Conservation (phyloP, 352 stramenopile species). For the Globisporangium spinosum region DNA sequence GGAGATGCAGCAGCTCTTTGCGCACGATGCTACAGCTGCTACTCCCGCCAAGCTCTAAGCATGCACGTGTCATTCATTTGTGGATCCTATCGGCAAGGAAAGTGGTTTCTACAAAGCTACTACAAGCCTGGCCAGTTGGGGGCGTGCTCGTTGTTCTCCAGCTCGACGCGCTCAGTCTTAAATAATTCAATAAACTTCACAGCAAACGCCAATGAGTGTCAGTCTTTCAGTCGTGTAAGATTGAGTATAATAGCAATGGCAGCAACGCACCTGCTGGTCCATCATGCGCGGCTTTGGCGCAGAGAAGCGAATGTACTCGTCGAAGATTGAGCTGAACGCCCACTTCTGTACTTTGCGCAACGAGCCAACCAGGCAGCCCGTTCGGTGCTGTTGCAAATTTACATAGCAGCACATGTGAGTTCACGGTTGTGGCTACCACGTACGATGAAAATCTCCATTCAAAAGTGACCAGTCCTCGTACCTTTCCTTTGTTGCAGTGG, state of each 20-base stretch:
- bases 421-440: neutral
- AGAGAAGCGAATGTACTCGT: constrained; percentile 87
- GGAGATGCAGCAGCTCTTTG: constrained; percentile 76
- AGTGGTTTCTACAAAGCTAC: neutral
- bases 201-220: constrained; percentile 1
- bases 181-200: constrained; percentile 81
- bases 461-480: constrained; percentile 14
- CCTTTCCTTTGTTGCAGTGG: constrained; percentile 88
- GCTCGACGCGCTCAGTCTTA: constrained; percentile 70
- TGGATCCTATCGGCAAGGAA: constrained; percentile 5
- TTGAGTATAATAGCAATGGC: neutral
- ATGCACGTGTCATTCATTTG: constrained; percentile 16
- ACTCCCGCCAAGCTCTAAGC: constrained; percentile 34
- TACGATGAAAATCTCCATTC: neutral
- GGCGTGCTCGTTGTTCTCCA: constrained; percentile 49
- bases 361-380: constrained; percentile 72
- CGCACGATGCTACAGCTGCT: constrained; percentile 7
- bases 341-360: constrained; percentile 80
- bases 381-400: constrained; percentile 54
- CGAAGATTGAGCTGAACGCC: constrained; percentile 80
- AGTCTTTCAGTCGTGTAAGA: neutral
- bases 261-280: constrained; percentile 66
- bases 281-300: constrained; percentile 84
- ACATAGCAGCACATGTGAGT: neutral
- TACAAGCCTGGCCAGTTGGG: constrained; percentile 56